Base-by-base conservation (phyloP, 2,329 filamentous ascomycete species). In the Dothistroma pini region DNA sequence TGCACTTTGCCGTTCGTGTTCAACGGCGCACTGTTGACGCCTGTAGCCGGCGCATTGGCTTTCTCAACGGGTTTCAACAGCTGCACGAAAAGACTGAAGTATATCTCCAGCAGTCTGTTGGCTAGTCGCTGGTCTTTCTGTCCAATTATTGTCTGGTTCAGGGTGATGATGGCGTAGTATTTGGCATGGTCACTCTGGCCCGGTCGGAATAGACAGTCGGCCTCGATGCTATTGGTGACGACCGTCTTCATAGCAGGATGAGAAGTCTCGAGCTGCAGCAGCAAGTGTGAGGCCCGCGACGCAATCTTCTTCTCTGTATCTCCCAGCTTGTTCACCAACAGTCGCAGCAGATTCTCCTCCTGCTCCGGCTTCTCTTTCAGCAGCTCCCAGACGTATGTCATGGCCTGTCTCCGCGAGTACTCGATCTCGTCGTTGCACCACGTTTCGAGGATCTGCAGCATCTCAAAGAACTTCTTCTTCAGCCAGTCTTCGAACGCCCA, bases 401-500 rank as follows among this genome's bases (percentile, higher is more conserved):
- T 83, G 3, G 93, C 90, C 66, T 91, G 87, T 54, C 88, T 89
- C 63, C 96, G 88, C 47, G 96, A 92, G 76, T 93, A 97, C 72
- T 96, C 91, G 57, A 99, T 90, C 78, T 97, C 95, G 69, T 99
- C 95, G 58, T 89, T 91, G 74, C 91, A 96, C 91, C 95, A 97
- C 12, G 86, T 83, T 75, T 99, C 95, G 16, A 99, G 82, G 50
- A 96, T 85, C 76, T 96, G 93, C 60, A 99, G 84, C 67, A 97
- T 85, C 69, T 93, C 91, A 75, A 97, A 99, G 75, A 96, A 99
- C 38, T 89, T 87, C 61, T 89, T 87, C 79, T 99, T 99, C 60
- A 99, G 79, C 89, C 93, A 97, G 74, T 97, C 91, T 75, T 99
- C 95, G 68, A 89, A 99, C 0, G 87, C 87, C 93, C 93, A 99